Evolutionary conservation across 192 early-diverging fungal genomes (phyloP).

Genomic region (Dimargaris cristalligena): DNA sequence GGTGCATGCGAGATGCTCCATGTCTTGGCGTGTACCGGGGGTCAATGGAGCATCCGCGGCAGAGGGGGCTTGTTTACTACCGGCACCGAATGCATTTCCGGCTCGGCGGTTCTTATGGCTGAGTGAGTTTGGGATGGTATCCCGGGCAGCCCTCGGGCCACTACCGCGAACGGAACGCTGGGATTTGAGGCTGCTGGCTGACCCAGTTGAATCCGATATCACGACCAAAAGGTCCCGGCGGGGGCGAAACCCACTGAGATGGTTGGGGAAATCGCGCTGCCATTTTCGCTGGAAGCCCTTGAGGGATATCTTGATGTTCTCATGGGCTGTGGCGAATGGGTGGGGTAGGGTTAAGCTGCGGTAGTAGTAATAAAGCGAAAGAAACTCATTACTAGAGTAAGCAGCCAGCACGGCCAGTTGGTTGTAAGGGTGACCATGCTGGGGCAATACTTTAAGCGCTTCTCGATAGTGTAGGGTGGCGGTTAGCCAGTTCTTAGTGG

Average conservation of each 20-base stretch:
- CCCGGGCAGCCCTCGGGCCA: neutral
- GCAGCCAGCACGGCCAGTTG: slow-evolving; percentile 2
- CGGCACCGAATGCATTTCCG: neutral
- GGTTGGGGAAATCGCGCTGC: neutral
- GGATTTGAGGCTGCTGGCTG: neutral
- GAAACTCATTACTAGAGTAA: neutral
- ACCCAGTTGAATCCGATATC: no score
- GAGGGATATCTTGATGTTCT: neutral
- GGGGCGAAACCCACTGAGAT: neutral
- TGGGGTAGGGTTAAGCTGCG: neutral
- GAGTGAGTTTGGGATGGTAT: neutral
- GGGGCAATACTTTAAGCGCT: neutral
- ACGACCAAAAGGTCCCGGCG: neutral
- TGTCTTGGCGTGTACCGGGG: neutral
- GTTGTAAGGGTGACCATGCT: slow-evolving; percentile 5
- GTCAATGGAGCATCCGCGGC: neutral
- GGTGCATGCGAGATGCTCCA: neutral
- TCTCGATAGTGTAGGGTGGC: slow-evolving; percentile 2
- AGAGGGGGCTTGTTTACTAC: neutral
- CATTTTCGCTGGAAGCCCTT: neutral
- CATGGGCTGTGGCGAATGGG: neutral
- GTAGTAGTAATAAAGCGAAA: slow-evolving; percentile 1
- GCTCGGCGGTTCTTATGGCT: neutral
- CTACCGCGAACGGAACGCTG: no score
- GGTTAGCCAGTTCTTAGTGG: neutral